Conservation (phyloP, 345 rosid species). For the Passiflora organensis region DNA sequence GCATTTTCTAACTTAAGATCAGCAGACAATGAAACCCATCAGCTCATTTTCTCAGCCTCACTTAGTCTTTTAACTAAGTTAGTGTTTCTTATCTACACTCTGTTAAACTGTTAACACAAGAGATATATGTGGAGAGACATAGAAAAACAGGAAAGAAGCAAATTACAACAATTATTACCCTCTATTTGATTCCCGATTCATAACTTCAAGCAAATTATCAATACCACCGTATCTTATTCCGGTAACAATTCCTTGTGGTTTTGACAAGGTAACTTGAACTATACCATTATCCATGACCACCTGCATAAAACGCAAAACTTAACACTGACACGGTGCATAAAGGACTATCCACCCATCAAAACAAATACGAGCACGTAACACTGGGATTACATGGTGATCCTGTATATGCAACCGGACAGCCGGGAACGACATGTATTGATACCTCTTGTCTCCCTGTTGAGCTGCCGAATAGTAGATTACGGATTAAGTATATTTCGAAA, state of each 20-base stretch:
- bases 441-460: not conserved
- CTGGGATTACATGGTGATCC: conserved; percentile 46
- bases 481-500: too few relatives aligned
- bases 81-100: too few relatives aligned
- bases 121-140: not conserved
- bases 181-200: conserved; percentile 26
- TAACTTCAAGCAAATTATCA: conserved; percentile 25
- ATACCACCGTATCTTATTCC: conserved; percentile 25
- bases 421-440: conserved; percentile 34
- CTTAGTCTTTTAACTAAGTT: too few relatives aligned
- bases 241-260: conserved; percentile 28
- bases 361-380: not conserved
- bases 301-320: conserved; percentile 10
- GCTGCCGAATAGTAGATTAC: not conserved
- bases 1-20: conserved; percentile 1
- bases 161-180: conserved; percentile 16
- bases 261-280: conserved; percentile 28
- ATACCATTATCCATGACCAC: conserved; percentile 31
- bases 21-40: not conserved
- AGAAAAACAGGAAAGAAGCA: conserved; percentile 2
- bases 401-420: conserved; percentile 48
- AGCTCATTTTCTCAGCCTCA: too few relatives aligned
- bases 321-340: not conserved
- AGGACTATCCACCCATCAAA: not conserved
- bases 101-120: not conserved